Base-by-base conservation (phyloP, 2,329 filamentous ascomycete genomes). In the Metarhizium rileyi region DNA sequence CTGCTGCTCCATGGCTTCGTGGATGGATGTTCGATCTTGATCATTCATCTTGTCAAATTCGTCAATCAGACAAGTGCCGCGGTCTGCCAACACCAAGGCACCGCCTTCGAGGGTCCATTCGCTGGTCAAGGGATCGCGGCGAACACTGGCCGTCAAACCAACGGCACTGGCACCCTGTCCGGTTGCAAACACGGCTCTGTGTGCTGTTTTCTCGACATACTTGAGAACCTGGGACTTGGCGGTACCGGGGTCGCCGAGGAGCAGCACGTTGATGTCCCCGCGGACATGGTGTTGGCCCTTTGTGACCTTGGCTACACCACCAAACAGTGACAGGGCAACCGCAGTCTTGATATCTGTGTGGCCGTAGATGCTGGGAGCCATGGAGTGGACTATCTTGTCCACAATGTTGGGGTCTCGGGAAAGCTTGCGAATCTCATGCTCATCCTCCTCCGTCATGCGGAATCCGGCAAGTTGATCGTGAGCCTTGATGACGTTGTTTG, bases 41-140 rank as follows among this genome's bases (percentile, higher is more conserved):
- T 98, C 93, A 66, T 97, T 97, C 93, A 98, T 98, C 77, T 98
- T 98, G 78, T 98, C 93, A 61, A 98, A 98, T 69, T 98, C 93
- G 61, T 98, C 93, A 55, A 98, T 98, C 27, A 98, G 76, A 62
- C 93, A 97, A 16, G 89, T 95, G 38, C 93, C 93, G 56, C 88
- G 86, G 66, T 98, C 93, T 16, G 93, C 93, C 50, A 98, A 80
- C 61, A 98, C 93, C 10, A 98, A 76, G 4, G 93, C 93, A 63
- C 93, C 93, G 55, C 93, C 93, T 70, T 98, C 93, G 2, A 98
- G 74, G 5, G 93, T 97, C 91, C 93, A 98, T 70, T 98, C 93
- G 65, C 86, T 87, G 2, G 93, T 98, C 63, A 97, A 75, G 5
- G 93, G 93, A 64, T 98, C 93, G 55, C 91, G 87, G 56, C 93